Base-by-base conservation (phyloP, 148 eudicot genomes). In the Camellia lanceoleosa region DNA sequence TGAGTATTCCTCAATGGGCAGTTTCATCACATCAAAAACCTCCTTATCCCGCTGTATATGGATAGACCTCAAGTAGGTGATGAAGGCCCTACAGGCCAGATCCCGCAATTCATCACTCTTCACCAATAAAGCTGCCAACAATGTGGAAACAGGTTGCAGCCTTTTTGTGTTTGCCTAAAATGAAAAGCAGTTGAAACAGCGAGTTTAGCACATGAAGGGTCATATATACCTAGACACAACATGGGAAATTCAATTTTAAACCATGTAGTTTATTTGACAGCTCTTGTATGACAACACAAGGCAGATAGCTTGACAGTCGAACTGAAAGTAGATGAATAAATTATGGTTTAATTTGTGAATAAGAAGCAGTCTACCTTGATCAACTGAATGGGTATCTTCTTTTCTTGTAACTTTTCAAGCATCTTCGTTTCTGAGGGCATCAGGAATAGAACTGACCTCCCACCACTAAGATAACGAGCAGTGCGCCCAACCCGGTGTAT, bases 401-500 rank as follows among this genome's bases (percentile, higher is more conserved):
- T 86, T 62, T 88, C 93, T 76, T 89, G 74, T n/a, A 95, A 77
- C 70, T 90, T 95, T 65, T 93, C 95, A 43, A 95, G 84, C 89
- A 95, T 95, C 77, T 88, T 88, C 80, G 85, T 82, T 86, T 95
- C 97, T 46, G 98, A 93, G 44, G 98, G 94, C 80, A 89, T 85
- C 79, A 95, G 79, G 83, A 95, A 93, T 78, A 95, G 81, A 64
- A 95, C 85, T 14, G 97, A 89, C 81, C 82, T 88, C 81, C 98
- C 98, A 66, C 85, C 89, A 73, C 90, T 75, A 70, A 83, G 83
- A 85, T 87, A 92, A n/a, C 98, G 94, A 79, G 98, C 98, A 84
- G 98, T 95, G 18, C 98, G 93, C 15, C 98, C 98, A 79, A 92
- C 98, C 84, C 98, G 87, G 73, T 95, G 98, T 73, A 95, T 93